Evolutionary conservation across 2,329 filamentous ascomycete genomes (phyloP).

Genomic region (Neonectria magnoliae): DNA sequence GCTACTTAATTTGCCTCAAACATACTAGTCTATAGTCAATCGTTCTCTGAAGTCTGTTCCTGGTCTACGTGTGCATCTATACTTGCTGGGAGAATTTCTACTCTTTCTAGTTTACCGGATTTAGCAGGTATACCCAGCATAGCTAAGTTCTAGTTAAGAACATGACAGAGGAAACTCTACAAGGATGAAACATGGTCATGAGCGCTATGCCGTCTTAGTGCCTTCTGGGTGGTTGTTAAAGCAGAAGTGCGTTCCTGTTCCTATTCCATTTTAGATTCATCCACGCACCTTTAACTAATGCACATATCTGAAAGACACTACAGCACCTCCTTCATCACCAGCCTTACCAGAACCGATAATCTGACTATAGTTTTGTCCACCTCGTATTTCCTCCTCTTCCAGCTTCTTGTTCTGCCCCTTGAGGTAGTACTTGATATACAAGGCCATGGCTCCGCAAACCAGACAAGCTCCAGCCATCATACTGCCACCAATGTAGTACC

Average conservation of each 20-base stretch:
- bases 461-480: conserved; percentile 42
- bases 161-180: too few species aligned
- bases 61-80: too few species aligned
- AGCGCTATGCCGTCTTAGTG: too few species aligned
- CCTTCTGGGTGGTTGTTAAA: too few species aligned
- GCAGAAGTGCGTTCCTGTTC: too few species aligned
- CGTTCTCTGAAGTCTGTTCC: too few species aligned
- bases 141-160: too few species aligned
- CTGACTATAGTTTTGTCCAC: conserved; percentile 7
- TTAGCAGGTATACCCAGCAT: too few species aligned
- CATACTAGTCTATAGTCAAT: too few species aligned
- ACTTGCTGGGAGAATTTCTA: too few species aligned
- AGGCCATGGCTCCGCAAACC: conserved; percentile 34
- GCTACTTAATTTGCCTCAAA: too few species aligned
- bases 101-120: rapidly evolving
- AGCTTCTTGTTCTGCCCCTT: conserved; percentile 38
- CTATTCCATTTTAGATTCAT: neutral
- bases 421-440: conserved; percentile 44
- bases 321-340: neutral
- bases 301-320: conserved; percentile 21
- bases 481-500: conserved; percentile 43
- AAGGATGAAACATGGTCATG: too few species aligned
- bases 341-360: conserved; percentile 7
- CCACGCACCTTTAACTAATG: neutral
- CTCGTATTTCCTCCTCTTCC: conserved; percentile 33